These are phyloP conservation scores for Citeromyces matritensis DNA, from an alignment of 805 yeast species.

Conservation along the genomic window DNA sequence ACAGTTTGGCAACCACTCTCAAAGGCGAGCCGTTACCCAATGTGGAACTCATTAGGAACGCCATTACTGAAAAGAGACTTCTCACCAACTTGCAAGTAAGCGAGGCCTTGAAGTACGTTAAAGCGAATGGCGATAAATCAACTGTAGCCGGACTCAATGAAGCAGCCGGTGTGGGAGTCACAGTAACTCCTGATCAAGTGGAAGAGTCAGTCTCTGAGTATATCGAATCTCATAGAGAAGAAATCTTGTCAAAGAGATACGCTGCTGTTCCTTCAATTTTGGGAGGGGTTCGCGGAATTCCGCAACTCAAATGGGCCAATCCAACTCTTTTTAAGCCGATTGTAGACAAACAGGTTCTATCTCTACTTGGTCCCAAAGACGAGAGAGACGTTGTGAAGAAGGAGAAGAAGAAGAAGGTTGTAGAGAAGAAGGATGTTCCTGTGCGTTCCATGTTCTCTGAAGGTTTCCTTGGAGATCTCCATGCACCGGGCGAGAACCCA, in stretches of 20 bases:
- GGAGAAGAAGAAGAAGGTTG: constrained; percentile 46
- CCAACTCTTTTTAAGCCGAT: constrained; percentile 78
- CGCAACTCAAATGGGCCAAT: constrained; percentile 82
- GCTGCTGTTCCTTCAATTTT: constrained; percentile 62
- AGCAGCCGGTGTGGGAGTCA: constrained; percentile 77
- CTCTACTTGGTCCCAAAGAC: constrained; percentile 83
- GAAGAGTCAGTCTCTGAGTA: constrained; percentile 39
- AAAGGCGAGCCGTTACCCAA: constrained; percentile 41
- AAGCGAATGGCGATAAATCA: constrained; percentile 27
- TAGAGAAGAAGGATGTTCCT: constrained; percentile 8
- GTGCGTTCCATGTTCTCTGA: constrained; percentile 77
- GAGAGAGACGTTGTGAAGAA: constrained; percentile 79
- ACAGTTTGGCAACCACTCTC: constrained; percentile 59
- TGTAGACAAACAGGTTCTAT: constrained; percentile 65
- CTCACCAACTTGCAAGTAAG: constrained; percentile 60
- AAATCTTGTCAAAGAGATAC: constrained; percentile 62
- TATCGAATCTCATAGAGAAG: constrained; percentile 41
- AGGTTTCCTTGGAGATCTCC: constrained; percentile 91
- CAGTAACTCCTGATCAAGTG: constrained; percentile 52
- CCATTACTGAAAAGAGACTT: constrained; percentile 49
- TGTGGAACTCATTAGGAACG: constrained; percentile 38
- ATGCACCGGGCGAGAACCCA: constrained; percentile 89
- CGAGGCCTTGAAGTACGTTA: constrained; percentile 68
- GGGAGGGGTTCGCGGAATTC: constrained; percentile 61
- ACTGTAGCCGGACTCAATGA: constrained; percentile 35